A percentile compares a stretch with the other conserved stretches of the same genome.
Conservation (phyloP, 495 filamentous ascomycete species). For the Penicillium cinerascens region DNA sequence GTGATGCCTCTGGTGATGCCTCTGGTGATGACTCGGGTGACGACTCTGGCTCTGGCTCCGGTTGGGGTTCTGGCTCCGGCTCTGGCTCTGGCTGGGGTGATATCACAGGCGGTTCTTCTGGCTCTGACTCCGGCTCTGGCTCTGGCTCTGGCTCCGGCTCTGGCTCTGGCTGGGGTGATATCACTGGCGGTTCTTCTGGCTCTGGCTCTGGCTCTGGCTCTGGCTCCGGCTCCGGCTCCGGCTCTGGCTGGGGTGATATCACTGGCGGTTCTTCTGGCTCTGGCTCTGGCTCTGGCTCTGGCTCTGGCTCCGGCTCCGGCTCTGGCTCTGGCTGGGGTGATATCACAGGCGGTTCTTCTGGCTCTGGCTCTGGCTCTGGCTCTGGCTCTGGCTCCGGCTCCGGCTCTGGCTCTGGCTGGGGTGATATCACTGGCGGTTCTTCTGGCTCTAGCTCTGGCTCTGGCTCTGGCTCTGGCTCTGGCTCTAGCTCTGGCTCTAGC, state of each 20-base stretch:
- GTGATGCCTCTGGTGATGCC: not conserved
- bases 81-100: too few species aligned
- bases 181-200: slow-evolving; percentile 1
- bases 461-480: not conserved
- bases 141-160: not conserved
- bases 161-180: too few species aligned
- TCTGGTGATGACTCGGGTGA: not conserved
- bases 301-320: not conserved
- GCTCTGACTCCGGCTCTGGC: not conserved
- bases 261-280: not conserved
- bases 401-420: not conserved
- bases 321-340: not conserved
- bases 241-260: slow-evolving; percentile 2
- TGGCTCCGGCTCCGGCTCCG: slow-evolving; percentile 1
- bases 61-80: not conserved
- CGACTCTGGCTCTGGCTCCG: not conserved
- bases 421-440: not conserved
- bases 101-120: slow-evolving; percentile 1
- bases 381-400: not conserved
- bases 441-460: not conserved
- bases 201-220: not conserved
- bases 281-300: not conserved
- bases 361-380: not conserved
- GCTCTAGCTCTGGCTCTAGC: not conserved
- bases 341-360: not conserved